Conservation (phyloP, 352 stramenopile genomes). For the Elongisporangium anandrum region DNA sequence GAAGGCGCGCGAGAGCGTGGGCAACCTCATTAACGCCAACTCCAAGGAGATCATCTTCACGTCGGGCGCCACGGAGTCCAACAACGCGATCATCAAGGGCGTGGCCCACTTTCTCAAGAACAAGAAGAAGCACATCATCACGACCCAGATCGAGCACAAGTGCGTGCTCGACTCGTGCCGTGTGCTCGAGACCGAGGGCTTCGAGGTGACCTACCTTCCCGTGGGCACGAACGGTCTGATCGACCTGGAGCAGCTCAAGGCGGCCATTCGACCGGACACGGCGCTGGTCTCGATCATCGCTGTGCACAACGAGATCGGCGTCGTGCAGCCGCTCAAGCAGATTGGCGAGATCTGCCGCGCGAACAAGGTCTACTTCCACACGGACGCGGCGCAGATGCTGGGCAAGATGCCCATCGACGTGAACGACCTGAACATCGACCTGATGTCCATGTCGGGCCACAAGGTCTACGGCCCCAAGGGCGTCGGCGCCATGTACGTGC, state of each 20-base stretch:
- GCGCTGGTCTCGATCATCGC: constrained; percentile 97
- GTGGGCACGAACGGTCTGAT: constrained; percentile 92
- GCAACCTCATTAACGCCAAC: constrained; percentile 91
- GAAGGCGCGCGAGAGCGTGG: constrained; percentile 81
- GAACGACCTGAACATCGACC: constrained; percentile 98
- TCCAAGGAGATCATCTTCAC: constrained; percentile 99
- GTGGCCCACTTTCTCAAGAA: constrained; percentile 93
- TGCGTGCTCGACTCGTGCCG: constrained; percentile 99
- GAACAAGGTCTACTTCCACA: constrained; percentile 98
- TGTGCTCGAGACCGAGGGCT: constrained; percentile 95
- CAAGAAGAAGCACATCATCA: constrained; percentile 99
- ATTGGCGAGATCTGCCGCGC: constrained; percentile 93
- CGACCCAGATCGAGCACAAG: constrained; percentile 96
- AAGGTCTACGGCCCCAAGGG: constrained; percentile 99
- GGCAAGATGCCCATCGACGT: constrained; percentile 97
- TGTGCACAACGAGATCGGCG: constrained; percentile 99
- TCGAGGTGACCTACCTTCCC: constrained; percentile 98
- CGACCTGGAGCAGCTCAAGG: constrained; percentile 93
- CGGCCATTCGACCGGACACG: constrained; percentile 94
- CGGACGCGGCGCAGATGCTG: constrained; percentile 98
- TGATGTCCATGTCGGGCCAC: constrained; percentile 98
- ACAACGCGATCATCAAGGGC: constrained; percentile 99
- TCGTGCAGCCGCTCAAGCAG: constrained; percentile 96
- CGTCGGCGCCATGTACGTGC: constrained; percentile 97
- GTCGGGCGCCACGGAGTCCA: constrained; percentile 98